These are phyloP conservation scores for Ceratobasidium papillatum DNA, from an alignment of 1,284 basidiomycete genomes.

Conservation along the genomic window DNA sequence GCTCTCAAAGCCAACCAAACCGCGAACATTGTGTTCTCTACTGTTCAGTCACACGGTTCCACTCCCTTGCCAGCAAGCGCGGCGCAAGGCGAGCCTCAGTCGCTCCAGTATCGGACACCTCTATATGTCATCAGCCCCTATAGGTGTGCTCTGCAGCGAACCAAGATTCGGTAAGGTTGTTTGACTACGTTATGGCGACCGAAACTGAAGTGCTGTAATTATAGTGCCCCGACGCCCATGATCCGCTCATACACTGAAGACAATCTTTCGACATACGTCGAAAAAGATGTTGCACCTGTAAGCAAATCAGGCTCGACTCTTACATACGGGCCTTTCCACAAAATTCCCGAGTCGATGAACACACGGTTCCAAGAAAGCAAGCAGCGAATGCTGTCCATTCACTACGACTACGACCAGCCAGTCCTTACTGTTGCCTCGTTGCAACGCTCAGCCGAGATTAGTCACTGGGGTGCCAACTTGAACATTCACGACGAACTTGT, in stretches of 20 bases:
- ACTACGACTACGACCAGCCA: conserved; percentile 84
- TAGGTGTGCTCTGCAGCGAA: conserved; percentile 78
- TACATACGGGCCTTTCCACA: conserved; percentile 87
- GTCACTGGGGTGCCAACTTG: conserved; percentile 95
- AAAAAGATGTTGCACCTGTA: conserved; percentile 55
- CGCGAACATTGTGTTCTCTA: conserved; percentile 77
- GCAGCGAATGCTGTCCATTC: conserved; percentile 75
- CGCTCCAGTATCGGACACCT: conserved; percentile 78
- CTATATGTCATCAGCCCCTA: conserved; percentile 86
- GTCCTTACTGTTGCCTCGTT: conserved; percentile 79
- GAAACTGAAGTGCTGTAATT: conserved; percentile 21
- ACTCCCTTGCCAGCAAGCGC: conserved; percentile 78
- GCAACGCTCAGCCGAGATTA: conserved; percentile 85
- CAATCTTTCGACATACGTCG: conserved; percentile 50
- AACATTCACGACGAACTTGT: conserved; percentile 91
- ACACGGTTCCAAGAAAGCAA: conserved; percentile 64
- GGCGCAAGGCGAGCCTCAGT: conserved; percentile 80
- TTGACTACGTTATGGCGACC: conserved; percentile 37
- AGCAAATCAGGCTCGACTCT: conserved; percentile 83
- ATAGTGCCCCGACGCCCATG: conserved; percentile 43
- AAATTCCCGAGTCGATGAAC: conserved; percentile 70
- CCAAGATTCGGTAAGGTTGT: conserved; percentile 78
- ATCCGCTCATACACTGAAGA: conserved; percentile 65
- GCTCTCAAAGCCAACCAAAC: conserved; percentile 64
- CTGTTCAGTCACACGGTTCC: conserved; percentile 77